Evolutionary conservation across 2,329 filamentous ascomycete genomes (phyloP).

Genomic region (Ploettnerulaceae sp.): DNA sequence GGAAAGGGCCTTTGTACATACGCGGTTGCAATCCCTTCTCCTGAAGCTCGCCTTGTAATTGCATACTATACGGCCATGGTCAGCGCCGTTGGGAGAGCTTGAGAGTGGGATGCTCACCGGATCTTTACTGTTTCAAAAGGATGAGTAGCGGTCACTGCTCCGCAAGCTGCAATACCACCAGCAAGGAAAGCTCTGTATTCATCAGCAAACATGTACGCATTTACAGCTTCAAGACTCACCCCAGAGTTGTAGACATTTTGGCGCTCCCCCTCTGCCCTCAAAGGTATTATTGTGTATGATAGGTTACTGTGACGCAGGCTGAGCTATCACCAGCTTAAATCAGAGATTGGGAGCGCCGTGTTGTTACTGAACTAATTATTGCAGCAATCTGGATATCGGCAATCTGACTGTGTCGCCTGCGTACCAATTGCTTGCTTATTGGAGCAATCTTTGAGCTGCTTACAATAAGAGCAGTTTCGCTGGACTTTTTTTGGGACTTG

Average conservation of each 20-base stretch:
- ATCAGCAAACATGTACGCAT: constrained; percentile 17
- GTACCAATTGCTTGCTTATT: neutral
- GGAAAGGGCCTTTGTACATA: constrained; percentile 85
- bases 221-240: constrained; percentile 35
- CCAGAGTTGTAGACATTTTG: constrained; percentile 50
- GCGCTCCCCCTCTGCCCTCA: constrained; percentile 23
- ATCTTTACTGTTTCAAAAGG: constrained; percentile 99
- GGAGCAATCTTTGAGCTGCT: neutral
- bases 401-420: constrained; percentile 12
- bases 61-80: constrained; percentile 58
- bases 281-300: constrained; percentile 11
- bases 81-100: constrained; percentile 11
- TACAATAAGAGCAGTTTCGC: neutral
- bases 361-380: neutral
- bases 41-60: constrained; percentile 93
- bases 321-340: constrained; percentile 1
- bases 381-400: neutral
- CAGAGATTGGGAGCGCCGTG: neutral
- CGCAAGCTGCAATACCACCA: constrained; percentile 93
- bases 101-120: constrained; percentile 49
- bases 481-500: constrained; percentile 8
- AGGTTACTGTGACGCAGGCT: constrained; percentile 19
- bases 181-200: constrained; percentile 73
- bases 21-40: constrained; percentile 78
- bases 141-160: constrained; percentile 94